Conservation (phyloP, 1,139 yeast genomes). For the Debaryomycetaceae sp. region DNA sequence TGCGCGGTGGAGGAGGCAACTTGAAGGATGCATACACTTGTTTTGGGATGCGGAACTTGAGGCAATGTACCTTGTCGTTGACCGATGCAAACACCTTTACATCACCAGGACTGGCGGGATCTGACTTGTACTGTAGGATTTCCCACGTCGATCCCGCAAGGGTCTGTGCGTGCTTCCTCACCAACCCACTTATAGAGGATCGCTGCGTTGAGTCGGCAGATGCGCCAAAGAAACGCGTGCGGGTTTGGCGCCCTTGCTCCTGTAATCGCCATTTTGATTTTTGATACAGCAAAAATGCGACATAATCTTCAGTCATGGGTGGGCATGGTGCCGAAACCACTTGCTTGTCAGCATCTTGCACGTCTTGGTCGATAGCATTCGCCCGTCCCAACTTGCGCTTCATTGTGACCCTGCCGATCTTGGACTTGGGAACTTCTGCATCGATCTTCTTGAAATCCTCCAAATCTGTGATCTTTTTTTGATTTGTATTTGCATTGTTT, state of each 20-base stretch:
- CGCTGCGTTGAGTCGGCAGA: slow-evolving; percentile 35
- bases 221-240: slow-evolving; percentile 71
- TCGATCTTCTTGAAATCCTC: slow-evolving; percentile 57
- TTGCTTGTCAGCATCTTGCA: slow-evolving; percentile 29
- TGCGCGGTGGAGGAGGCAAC: slow-evolving; percentile 32
- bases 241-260: slow-evolving; percentile 55
- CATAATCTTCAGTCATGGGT: slow-evolving; percentile 62
- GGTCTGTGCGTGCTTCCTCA: slow-evolving; percentile 68
- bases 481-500: slow-evolving; percentile 18
- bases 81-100: slow-evolving; percentile 64
- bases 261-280: slow-evolving; percentile 81
- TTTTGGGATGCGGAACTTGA: slow-evolving; percentile 67
- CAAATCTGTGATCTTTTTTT: slow-evolving; percentile 46
- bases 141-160: slow-evolving; percentile 80
- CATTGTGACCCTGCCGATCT: slow-evolving; percentile 42
- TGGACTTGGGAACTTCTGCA: slow-evolving; percentile 14
- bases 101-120: slow-evolving; percentile 57
- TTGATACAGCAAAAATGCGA: slow-evolving; percentile 65
- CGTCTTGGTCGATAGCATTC: slow-evolving; percentile 25
- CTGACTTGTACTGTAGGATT: slow-evolving; percentile 57
- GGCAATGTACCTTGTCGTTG: slow-evolving; percentile 61
- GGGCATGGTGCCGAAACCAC: slow-evolving; percentile 54
- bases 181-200: slow-evolving; percentile 54
- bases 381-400: slow-evolving; percentile 23
- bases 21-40: slow-evolving; percentile 62